Conservation (phyloP, 495 filamentous ascomycete species). For the Tuber magnatum region DNA sequence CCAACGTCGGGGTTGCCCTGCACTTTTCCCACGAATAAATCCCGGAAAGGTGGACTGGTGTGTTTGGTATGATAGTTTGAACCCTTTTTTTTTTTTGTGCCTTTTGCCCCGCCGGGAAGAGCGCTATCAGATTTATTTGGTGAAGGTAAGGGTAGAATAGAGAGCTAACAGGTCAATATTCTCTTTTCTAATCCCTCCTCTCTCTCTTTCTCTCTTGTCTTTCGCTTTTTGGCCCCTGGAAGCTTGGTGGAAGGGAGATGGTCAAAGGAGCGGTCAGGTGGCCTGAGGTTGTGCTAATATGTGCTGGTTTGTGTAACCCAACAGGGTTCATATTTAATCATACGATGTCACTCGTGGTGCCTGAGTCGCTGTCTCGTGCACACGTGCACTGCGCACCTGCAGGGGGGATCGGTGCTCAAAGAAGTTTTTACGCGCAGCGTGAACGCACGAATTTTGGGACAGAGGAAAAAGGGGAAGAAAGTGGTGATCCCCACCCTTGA, state of each 20-base stretch:
- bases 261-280: not conserved
- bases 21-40: not conserved
- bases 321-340: not conserved
- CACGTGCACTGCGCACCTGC: not conserved
- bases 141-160: not conserved
- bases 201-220: not conserved
- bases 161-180: not conserved
- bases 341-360: not conserved
- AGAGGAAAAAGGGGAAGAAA: not conserved
- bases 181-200: not conserved
- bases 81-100: not conserved
- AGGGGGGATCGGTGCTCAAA: not conserved
- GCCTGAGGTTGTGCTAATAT: not conserved
- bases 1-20: not conserved
- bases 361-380: not conserved
- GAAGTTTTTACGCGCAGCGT: not conserved
- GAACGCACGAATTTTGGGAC: not conserved
- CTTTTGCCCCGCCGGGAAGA: not conserved
- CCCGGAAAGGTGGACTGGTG: not conserved
- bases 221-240: not conserved
- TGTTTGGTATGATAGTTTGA: not conserved
- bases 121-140: not conserved
- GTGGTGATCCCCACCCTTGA: not conserved
- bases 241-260: not conserved
- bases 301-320: not conserved